These are phyloP conservation scores for Epicoccum nigrum DNA, from an alignment of 2,329 filamentous ascomycete species.

Conservation along the genomic window DNA sequence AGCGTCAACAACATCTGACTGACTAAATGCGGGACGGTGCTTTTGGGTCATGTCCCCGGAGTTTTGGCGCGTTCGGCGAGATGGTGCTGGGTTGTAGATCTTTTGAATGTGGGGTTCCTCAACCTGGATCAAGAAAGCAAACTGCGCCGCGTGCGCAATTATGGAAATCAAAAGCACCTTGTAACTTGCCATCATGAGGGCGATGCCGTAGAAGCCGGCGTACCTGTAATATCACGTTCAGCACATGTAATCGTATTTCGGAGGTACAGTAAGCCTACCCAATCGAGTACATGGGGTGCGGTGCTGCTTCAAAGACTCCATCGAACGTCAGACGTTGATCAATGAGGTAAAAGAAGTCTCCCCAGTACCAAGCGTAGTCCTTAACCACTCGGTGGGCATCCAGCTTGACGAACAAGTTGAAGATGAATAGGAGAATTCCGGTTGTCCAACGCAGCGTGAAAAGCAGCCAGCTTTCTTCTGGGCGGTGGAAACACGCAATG, in stretches of 20 bases:
- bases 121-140: constrained; percentile 87
- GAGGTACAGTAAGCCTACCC: constrained; percentile 9
- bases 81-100: constrained; percentile 89
- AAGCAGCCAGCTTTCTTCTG: constrained; percentile 74
- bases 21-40: constrained; percentile 45
- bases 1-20: constrained; percentile 47
- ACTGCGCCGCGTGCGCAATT: constrained; percentile 89
- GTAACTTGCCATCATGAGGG: constrained; percentile 97
- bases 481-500: constrained; percentile 80
- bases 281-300: constrained; percentile 54
- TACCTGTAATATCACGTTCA: constrained; percentile 64
- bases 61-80: constrained; percentile 65
- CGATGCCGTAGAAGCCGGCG: constrained; percentile 97
- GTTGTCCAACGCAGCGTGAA: constrained; percentile 76
- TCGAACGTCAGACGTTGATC: constrained; percentile 98
- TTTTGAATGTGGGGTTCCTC: constrained; percentile 99
- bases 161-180: constrained; percentile 97
- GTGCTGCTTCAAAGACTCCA: constrained; percentile 98
- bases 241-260: background rate
- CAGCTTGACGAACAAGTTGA: constrained; percentile 98
- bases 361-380: constrained; percentile 99
- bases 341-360: constrained; percentile 98
- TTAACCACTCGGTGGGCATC: constrained; percentile 98
- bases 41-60: constrained; percentile 48
- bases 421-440: constrained; percentile 80